Evolutionary conservation across 306 rosid genomes (phyloP), one percentile per base, ranked within the genome.

Genomic region (Gastrolobium bilobum): DNA sequence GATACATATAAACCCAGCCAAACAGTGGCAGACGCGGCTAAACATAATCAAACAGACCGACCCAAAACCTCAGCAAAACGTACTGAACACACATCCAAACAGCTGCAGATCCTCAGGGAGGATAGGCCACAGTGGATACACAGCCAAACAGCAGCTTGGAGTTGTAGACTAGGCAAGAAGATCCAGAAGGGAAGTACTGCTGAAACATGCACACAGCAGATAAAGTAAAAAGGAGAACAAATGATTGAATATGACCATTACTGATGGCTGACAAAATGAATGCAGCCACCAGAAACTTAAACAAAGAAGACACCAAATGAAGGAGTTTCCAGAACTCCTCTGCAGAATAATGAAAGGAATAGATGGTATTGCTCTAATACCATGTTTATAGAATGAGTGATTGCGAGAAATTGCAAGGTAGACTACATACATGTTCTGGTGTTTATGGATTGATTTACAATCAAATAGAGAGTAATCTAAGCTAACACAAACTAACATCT

Each of bases 1-100:
- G 14, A 59, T 34, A 38, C 46, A 48, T 13, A 79, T 79, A 60
- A 40, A 48, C 35, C 64, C 56, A 70, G 40, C 50, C 44, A 79
- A 48, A 3, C 64, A 29, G 57, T n/a, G 42, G 30, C n/a, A 47
- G 20, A 4, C 2, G 11, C 1, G 40, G 63, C 44, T 10, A 47
- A 33, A 67, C 39, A 11, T 10, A 78, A n/a, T 46, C 38, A 42
- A 51, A 26, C 62, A 73, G 57, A 59, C 39, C 69, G 26, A 20
- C 26, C 26, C 26, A 20, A 73, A 50, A 64, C 30, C 40, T 11
- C 34, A 7, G 35, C 5, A 37, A 63, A 29, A 4, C 43, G 37
- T 47, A 53, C 14, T 31, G 35, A n/a, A 71, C 15, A 3, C 11
- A 6, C 2, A 29, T n/a, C 10, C 38, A 38, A 40, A 67, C 65